These are phyloP conservation scores for Lichtheimia hyalospora DNA, from an alignment of 371 early-diverging fungal species.

Conservation along the genomic window DNA sequence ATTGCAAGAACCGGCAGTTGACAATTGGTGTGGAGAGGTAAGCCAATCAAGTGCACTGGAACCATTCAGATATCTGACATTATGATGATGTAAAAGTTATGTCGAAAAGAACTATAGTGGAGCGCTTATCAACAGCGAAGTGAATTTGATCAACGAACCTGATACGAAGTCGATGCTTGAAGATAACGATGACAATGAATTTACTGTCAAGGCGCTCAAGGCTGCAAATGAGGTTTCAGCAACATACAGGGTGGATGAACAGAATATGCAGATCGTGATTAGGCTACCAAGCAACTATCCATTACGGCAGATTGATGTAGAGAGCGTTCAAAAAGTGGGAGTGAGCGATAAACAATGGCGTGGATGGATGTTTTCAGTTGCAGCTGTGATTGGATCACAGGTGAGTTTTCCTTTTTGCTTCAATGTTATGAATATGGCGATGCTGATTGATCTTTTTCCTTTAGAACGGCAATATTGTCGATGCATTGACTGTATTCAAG, in stretches of 20 bases:
- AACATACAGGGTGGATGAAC: slow-evolving; percentile 84
- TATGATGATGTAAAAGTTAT: slow-evolving; percentile 38
- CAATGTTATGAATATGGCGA: not conserved
- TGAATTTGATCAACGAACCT: slow-evolving; percentile 50
- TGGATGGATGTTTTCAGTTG: slow-evolving; percentile 83
- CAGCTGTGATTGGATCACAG: slow-evolving; percentile 74
- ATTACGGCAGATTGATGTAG: slow-evolving; percentile 78
- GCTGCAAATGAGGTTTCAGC: slow-evolving; percentile 75
- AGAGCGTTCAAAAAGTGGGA: slow-evolving; percentile 78
- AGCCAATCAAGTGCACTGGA: not conserved
- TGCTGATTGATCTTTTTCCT: slow-evolving; percentile 2
- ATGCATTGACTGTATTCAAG: slow-evolving; percentile 77
- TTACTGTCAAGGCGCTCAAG: slow-evolving; percentile 69
- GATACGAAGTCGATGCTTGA: slow-evolving; percentile 47
- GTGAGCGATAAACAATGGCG: slow-evolving; percentile 88
- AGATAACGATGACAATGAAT: slow-evolving; percentile 56
- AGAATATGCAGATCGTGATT: slow-evolving; percentile 79
- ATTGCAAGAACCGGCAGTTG: slow-evolving; percentile 78
- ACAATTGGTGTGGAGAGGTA: slow-evolving; percentile 72
- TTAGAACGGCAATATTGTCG: slow-evolving; percentile 82
- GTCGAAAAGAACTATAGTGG: slow-evolving; percentile 75
- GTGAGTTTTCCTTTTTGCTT: slow-evolving; percentile 18
- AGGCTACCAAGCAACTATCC: slow-evolving; percentile 84
- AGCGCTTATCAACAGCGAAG: slow-evolving; percentile 64
- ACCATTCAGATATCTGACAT: not conserved